Evolutionary conservation across 495 filamentous ascomycete species (phyloP).

Genomic region (Aspergillus panamensis): DNA sequence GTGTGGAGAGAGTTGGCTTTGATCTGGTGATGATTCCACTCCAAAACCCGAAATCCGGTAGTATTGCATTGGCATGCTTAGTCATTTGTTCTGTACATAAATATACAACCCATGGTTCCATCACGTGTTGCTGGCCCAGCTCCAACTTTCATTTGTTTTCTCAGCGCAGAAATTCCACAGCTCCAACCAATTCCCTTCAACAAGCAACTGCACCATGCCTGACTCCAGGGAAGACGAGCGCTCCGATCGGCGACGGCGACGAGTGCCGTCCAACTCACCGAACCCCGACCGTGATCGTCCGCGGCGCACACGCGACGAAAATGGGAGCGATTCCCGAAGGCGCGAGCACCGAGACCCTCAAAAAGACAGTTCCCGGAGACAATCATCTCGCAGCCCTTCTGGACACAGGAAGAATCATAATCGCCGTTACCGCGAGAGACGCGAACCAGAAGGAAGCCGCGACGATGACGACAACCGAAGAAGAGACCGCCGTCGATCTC

Average conservation of each 20-base stretch:
- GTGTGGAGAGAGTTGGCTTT: background rate
- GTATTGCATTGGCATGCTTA: too few species aligned
- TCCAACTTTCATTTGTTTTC: background rate
- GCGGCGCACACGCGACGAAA: slow-evolving; percentile 22
- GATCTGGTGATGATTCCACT: background rate
- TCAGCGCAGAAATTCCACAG: background rate
- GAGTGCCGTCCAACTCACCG: slow-evolving; percentile 22
- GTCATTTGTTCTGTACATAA: too few species aligned
- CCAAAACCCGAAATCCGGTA: background rate
- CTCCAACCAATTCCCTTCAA: background rate
- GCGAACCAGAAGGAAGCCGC: slow-evolving; percentile 25
- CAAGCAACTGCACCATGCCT: slow-evolving; percentile 22
- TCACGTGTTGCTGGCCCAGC: slow-evolving; percentile 1
- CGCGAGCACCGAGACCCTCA: slow-evolving; percentile 34
- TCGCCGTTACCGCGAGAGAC: slow-evolving; percentile 26
- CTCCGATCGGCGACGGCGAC: slow-evolving; percentile 21
- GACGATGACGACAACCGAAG: slow-evolving; percentile 21
- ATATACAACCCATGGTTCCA: background rate
- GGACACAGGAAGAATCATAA: slow-evolving; percentile 25
- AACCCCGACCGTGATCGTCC: slow-evolving; percentile 27
- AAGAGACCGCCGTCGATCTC: background rate
- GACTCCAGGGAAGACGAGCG: slow-evolving; percentile 20
- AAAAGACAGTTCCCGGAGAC: slow-evolving; percentile 27
- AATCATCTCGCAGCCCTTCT: slow-evolving; percentile 32
- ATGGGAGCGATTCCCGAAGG: slow-evolving; percentile 29